Evolutionary conservation across 331 rosid genomes (phyloP).

Genomic region (Malus hybrid): DNA sequence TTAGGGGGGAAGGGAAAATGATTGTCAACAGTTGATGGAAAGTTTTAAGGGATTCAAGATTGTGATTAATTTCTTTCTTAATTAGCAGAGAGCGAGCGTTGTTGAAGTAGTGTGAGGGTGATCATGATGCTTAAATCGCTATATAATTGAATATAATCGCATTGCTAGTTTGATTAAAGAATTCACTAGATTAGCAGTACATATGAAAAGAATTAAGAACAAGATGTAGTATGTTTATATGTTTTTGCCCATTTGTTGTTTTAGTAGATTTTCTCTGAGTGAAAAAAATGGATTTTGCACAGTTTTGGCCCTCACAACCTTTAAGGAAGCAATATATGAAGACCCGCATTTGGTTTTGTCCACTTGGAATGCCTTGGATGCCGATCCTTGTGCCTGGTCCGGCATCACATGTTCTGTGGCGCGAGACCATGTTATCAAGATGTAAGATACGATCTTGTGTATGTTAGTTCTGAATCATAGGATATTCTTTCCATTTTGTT

Average conservation of each 20-base stretch:
- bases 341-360: slow-evolving; percentile 66
- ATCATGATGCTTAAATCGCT: not conserved
- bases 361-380: slow-evolving; percentile 59
- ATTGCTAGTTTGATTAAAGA: not conserved
- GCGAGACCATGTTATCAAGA: slow-evolving; percentile 61
- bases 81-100: not conserved
- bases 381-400: slow-evolving; percentile 79
- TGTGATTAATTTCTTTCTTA: slow-evolving; percentile 7
- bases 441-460: slow-evolving; percentile 45
- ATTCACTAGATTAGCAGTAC: not conserved
- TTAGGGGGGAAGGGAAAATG: not conserved
- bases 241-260: slow-evolving; percentile 1
- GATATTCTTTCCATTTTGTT: slow-evolving; percentile 7
- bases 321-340: slow-evolving; percentile 70
- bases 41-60: not conserved
- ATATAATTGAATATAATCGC: not conserved
- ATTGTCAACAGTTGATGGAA: not conserved
- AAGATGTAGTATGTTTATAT: slow-evolving; percentile 7
- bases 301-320: slow-evolving; percentile 63
- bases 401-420: slow-evolving; percentile 56
- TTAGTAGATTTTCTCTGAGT: slow-evolving; percentile 11
- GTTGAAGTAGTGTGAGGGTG: not conserved
- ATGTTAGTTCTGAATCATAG: not conserved
- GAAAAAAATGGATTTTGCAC: slow-evolving; percentile 22
- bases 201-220: not conserved